Evolutionary conservation across 345 rosid genomes (phyloP), one percentile per base, ranked within the genome.

Genomic region (Eucalyptus cloeziana): DNA sequence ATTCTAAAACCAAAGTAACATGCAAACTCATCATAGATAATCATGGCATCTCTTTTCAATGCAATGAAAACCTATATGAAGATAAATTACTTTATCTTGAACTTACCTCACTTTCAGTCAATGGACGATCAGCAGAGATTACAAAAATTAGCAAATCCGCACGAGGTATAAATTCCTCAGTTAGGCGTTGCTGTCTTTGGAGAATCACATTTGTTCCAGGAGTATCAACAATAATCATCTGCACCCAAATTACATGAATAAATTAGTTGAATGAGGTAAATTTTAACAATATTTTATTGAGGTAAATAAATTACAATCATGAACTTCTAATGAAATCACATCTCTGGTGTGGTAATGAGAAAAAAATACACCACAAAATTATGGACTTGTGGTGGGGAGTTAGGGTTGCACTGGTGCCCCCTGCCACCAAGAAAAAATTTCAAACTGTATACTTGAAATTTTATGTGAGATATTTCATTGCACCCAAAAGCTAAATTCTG

Each of bases 201-300:
- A 98, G 98, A 92, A 98, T 97, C 89, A 97, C 99, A 93, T 98
- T 98, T 87, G 98, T 98, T 89, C 98, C 98, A 50, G 99, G 99
- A 30, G 99, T 96, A 91, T 98, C 98, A 87, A 97, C 98, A 85
- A 98, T 95, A 87, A 90, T 95, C 93, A 98, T 95, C 99, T 98
- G 97, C 89, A 90, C 89, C 90, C 52, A 69, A 44, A 52, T 45
- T 50, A 44, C 40, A 58, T 67, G 52, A 56, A 51, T 30, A 44
- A 43, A 45, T 86, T 60, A 25, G 56, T 86, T 85, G 49, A 51
- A 76, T 40, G 30, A 40, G 85, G 85, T 11, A 40, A 76, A 76
- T 76, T 40, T 13, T 11, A 40, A 76, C 47, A 76, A 76, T 76
- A 76, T 22, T 76, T 76, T 40, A 21, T 33, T 76, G 30, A 76